Conservation (phyloP, 164 flowering plant genomes). For the Vitis rotundifolia region DNA sequence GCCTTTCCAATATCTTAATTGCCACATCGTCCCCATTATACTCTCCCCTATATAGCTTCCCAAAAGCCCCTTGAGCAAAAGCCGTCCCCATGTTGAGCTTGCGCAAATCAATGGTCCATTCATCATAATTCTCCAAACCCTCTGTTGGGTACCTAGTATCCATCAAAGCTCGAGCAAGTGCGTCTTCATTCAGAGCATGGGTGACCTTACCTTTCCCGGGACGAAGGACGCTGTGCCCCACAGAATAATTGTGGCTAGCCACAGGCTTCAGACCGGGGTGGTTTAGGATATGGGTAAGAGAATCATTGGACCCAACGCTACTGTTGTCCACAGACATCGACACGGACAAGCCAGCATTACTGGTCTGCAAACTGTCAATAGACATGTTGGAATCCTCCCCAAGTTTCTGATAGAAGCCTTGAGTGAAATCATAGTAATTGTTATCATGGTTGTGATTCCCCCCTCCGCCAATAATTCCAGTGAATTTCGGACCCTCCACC, state of each 20-base stretch:
- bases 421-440: constrained; percentile 26
- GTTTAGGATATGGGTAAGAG: constrained; percentile 38
- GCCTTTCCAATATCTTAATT: constrained; percentile 74
- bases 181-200: constrained; percentile 39
- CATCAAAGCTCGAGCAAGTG: constrained; percentile 63
- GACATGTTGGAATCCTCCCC: constrained; percentile 43
- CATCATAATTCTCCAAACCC: constrained; percentile 60
- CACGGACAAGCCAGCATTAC: constrained; percentile 34
- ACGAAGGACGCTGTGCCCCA: constrained; percentile 35
- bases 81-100: constrained; percentile 65
- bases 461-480: constrained; percentile 26
- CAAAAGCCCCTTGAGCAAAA: constrained; percentile 78
- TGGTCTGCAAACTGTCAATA: constrained; percentile 35
- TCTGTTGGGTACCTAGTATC: constrained; percentile 54
- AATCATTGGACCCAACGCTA: constrained; percentile 45
- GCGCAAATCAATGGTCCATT: constrained; percentile 75
- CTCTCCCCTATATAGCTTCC: constrained; percentile 64
- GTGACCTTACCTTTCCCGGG: constrained; percentile 26
- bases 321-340: constrained; percentile 48
- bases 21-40: constrained; percentile 79
- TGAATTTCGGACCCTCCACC: constrained; percentile 32
- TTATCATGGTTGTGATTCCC: constrained; percentile 15
- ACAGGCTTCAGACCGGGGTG: constrained; percentile 32
- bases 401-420: constrained; percentile 35
- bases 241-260: constrained; percentile 25